phyloP scores from a whole-genome alignment of 371 early-diverging fungal species.

The Syncephalastrum racemosum region DNA sequence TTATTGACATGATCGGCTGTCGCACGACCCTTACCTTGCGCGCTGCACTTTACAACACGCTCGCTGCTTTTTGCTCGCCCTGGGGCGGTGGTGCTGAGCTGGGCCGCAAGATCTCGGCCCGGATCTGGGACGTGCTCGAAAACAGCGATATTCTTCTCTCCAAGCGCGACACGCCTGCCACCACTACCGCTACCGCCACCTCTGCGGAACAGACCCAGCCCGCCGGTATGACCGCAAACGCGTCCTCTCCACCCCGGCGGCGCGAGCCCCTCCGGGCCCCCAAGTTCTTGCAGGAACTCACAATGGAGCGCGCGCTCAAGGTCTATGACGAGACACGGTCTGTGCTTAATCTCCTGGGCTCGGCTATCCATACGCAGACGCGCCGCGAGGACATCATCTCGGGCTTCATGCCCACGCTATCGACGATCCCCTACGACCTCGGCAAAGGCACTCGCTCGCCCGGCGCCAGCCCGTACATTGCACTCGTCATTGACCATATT shows the following conservation, averaged over 20 bases:
- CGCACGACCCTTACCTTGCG: constrained; percentile 32
- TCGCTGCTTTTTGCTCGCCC: constrained; percentile 42
- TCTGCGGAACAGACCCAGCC: neutral
- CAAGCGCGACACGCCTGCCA: constrained; percentile 20
- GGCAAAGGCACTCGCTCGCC: constrained; percentile 64
- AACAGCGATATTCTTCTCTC: constrained; percentile 27
- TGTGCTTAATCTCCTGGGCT: constrained; percentile 70
- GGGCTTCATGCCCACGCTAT: constrained; percentile 38
- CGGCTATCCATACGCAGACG: constrained; percentile 67
- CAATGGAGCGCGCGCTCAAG: constrained; percentile 50
- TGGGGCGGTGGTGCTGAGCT: constrained; percentile 40
- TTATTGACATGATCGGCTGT: constrained; percentile 21
- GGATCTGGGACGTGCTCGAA: constrained; percentile 37
- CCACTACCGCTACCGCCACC: too few relatives aligned
- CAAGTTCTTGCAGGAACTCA: constrained; percentile 31
- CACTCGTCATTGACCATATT: constrained; percentile 78
- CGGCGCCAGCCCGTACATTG: constrained; percentile 80
- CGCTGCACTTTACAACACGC: constrained; percentile 36
- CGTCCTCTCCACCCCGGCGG: constrained; percentile 1
- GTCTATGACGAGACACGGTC: constrained; percentile 85
- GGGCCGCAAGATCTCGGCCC: constrained; percentile 24
- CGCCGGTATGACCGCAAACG: neutral
- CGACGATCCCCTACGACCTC: constrained; percentile 58
- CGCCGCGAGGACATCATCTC: constrained; percentile 32
- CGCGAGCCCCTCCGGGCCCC: constrained; percentile 1